These are phyloP conservation scores for Leccinum pellstonianum DNA, from an alignment of 768 basidiomycete species.

Conservation along the genomic window DNA sequence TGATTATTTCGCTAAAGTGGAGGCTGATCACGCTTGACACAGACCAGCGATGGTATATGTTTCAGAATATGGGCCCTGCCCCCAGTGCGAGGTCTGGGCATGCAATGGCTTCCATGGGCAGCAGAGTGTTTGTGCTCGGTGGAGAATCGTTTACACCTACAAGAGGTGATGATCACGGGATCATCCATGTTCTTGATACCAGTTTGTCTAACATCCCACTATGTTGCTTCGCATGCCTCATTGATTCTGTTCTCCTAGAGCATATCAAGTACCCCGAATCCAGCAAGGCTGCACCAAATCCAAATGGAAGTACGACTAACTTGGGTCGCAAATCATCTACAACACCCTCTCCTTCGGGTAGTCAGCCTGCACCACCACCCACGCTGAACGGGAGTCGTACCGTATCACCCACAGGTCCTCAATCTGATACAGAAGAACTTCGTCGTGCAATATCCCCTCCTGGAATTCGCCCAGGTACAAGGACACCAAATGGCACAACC, in stretches of 20 bases:
- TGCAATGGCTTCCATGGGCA: slow-evolving; percentile 94
- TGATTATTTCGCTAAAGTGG: slow-evolving; percentile 2
- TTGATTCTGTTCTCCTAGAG: slow-evolving; percentile 41
- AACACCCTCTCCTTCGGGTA: slow-evolving; percentile 32
- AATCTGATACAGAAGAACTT: slow-evolving; percentile 52
- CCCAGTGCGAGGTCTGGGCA: slow-evolving; percentile 93
- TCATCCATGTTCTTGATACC: slow-evolving; percentile 93
- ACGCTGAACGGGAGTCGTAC: slow-evolving; percentile 45
- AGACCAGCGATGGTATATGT: slow-evolving; percentile 99
- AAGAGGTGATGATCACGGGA: slow-evolving; percentile 72
- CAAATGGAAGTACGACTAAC: slow-evolving; percentile 28
- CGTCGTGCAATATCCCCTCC: slow-evolving; percentile 69
- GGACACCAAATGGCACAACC: slow-evolving; percentile 34
- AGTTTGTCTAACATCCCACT: slow-evolving; percentile 52
- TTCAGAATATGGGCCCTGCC: slow-evolving; percentile 98
- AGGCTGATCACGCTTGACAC: slow-evolving; percentile 16
- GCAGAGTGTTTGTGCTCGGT: slow-evolving; percentile 88
- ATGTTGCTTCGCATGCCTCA: background rate
- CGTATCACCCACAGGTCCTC: slow-evolving; percentile 58
- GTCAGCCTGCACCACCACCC: slow-evolving; percentile 30
- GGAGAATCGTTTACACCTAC: slow-evolving; percentile 83
- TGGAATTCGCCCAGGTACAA: slow-evolving; percentile 41
- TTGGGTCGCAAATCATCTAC: slow-evolving; percentile 50
- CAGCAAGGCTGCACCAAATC: slow-evolving; percentile 38
- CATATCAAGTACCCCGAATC: slow-evolving; percentile 93